These are phyloP conservation scores for Balansia obtecta DNA, from an alignment of 2,329 filamentous ascomycete species.

Conservation along the genomic window DNA sequence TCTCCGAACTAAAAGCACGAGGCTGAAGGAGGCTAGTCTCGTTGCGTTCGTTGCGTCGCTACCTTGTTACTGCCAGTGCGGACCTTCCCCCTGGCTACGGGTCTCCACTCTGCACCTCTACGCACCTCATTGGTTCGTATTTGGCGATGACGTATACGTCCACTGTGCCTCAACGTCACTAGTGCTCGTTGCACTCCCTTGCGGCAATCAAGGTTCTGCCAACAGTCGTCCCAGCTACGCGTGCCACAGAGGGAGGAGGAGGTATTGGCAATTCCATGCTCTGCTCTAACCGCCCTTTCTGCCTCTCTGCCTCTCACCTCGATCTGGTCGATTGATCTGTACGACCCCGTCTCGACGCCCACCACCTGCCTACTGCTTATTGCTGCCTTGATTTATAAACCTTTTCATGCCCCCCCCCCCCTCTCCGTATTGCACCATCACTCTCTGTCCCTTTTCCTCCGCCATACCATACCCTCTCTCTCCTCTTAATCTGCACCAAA, in stretches of 20 bases:
- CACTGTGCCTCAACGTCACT: conserved; percentile 22
- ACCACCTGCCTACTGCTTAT: not conserved
- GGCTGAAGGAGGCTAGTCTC: not conserved
- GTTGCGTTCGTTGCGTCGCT: not conserved
- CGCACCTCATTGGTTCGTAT: conserved; percentile 3
- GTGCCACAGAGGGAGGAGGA: not conserved
- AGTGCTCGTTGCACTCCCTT: conserved; percentile 5
- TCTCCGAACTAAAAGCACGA: not conserved
- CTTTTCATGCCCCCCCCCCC: conserved; percentile 1
- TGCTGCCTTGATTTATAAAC: conserved; percentile 1
- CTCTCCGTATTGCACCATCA: not conserved
- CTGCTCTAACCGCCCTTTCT: not conserved
- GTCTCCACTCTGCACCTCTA: not conserved
- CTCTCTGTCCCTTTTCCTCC: conserved; percentile 5
- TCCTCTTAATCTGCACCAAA: conserved; percentile 5
- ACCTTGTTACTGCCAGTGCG: not conserved
- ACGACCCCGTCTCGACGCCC: not conserved
- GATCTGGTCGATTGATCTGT: not conserved
- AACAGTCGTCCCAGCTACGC: conserved; percentile 1
- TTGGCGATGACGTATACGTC: conserved; percentile 21
- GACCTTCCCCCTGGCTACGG: conserved; percentile 3
- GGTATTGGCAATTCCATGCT: not conserved
- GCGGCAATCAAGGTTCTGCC: conserved; percentile 11
- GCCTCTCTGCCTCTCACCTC: not conserved
- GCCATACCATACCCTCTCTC: conserved; percentile 8